Evolutionary conservation across 345 rosid genomes (phyloP).

Genomic region (Rhodomyrtus tomentosa): DNA sequence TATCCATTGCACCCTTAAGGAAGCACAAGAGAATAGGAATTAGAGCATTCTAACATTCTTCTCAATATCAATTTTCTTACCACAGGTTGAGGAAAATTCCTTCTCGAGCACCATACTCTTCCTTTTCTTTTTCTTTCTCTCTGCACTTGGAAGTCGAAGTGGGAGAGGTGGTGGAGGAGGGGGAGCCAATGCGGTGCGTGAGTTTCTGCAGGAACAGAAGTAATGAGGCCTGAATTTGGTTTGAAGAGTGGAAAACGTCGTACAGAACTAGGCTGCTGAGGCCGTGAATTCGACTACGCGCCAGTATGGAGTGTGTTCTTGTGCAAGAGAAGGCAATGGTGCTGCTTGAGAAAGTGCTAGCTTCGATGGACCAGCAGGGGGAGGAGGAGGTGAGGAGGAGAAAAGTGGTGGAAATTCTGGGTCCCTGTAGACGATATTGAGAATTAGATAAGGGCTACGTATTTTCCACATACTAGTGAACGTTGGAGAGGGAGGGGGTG

Average conservation of each 20-base stretch:
- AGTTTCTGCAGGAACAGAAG: slow-evolving; percentile 9
- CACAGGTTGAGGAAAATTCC: no score
- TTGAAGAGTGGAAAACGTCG: slow-evolving; percentile 10
- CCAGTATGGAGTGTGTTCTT: slow-evolving; percentile 13
- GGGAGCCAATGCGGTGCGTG: neutral
- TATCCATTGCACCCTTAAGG: neutral
- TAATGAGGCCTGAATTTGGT: slow-evolving; percentile 12
- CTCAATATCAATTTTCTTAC: no score
- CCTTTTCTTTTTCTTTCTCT: neutral
- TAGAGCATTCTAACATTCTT: neutral
- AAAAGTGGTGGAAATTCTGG: no score
- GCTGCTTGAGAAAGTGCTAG: neutral
- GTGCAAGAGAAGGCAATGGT: slow-evolving; percentile 17
- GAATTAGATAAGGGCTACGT: no score
- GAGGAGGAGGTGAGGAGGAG: slow-evolving; percentile 5
- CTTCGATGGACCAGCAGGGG: neutral
- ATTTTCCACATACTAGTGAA: no score
- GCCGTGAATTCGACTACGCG: slow-evolving; percentile 4
- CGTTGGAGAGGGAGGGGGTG: no score
- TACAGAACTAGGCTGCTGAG: slow-evolving; percentile 7
- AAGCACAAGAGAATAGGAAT: neutral
- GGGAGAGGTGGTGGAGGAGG: slow-evolving; percentile 6
- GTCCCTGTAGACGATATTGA: no score
- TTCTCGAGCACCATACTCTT: neutral
- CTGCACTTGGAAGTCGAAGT: slow-evolving; percentile 6